Evolutionary conservation across 2,329 filamentous ascomycete genomes (phyloP).

Genomic region (Pyrenophora seminiperda): DNA sequence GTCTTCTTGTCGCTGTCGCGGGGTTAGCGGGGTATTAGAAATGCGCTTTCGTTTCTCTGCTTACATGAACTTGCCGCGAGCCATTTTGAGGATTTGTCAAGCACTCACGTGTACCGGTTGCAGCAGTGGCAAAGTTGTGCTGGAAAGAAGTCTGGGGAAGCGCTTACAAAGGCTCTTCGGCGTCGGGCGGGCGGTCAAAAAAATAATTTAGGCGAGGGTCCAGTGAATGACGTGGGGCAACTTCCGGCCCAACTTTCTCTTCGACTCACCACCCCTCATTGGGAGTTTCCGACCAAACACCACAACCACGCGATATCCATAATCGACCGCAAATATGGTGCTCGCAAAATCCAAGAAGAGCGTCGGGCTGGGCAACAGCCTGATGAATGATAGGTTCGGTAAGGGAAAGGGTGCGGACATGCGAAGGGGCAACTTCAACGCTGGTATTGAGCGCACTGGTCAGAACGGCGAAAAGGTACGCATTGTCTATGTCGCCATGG

Average conservation of each 20-base stretch:
- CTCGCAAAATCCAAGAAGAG: conserved; percentile 92
- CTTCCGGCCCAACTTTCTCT: conserved; percentile 23
- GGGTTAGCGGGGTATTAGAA: conserved; percentile 37
- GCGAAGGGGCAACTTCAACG: conserved; percentile 68
- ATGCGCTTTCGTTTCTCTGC: conserved; percentile 30
- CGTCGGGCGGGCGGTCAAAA: conserved; percentile 48
- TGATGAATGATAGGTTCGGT: conserved; percentile 99
- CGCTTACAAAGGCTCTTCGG: conserved; percentile 39
- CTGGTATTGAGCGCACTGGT: conserved; percentile 72
- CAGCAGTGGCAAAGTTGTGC: conserved; percentile 9
- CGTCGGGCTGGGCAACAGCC: conserved; percentile 91
- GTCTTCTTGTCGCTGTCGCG: conserved; percentile 78
- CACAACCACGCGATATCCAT: conserved; percentile 24
- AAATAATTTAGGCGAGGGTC: conserved; percentile 60
- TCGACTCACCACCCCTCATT: conserved; percentile 27
- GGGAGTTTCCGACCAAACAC: conserved; percentile 13
- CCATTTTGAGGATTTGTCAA: conserved; percentile 62
- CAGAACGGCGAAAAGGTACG: conserved; percentile 75
- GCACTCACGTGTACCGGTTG: not conserved
- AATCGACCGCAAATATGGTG: conserved; percentile 60
- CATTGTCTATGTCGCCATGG: not conserved
- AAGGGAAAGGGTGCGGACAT: conserved; percentile 86
- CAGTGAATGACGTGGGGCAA: conserved; percentile 61
- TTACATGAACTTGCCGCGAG: conserved; percentile 75
- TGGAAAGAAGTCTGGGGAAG: conserved; percentile 29